Conservation (phyloP, 345 rosid species). For the Erodium maritimum region DNA sequence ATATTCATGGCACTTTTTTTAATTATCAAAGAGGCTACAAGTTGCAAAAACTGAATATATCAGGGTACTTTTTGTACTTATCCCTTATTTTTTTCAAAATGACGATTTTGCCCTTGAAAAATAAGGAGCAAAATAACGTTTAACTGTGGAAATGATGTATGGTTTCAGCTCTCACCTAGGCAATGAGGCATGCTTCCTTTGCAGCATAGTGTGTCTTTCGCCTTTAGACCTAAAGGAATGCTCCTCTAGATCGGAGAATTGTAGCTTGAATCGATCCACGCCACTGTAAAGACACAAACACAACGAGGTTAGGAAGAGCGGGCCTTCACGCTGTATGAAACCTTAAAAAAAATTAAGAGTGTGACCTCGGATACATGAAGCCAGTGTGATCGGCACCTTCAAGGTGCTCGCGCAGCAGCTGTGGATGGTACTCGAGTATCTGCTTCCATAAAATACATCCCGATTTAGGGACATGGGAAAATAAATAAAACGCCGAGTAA, state of each 20-base stretch:
- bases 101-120: too few species aligned
- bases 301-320: too few species aligned
- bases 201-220: constrained; percentile 30
- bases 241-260: constrained; percentile 84
- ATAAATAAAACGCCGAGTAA: constrained; percentile 5
- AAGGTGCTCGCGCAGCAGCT: constrained; percentile 58
- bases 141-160: too few species aligned
- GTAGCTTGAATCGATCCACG: constrained; percentile 65
- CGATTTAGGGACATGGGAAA: neutral
- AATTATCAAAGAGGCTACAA: too few species aligned
- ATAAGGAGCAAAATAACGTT: too few species aligned
- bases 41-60: too few species aligned
- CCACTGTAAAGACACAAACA: constrained; percentile 32
- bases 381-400: constrained; percentile 62
- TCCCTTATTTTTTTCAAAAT: too few species aligned
- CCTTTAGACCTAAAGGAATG: constrained; percentile 33
- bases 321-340: too few species aligned
- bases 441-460: constrained; percentile 16
- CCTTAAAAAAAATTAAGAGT: too few species aligned
- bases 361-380: constrained; percentile 93
- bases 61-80: too few species aligned
- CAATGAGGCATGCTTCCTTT: constrained; percentile 70
- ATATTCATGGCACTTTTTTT: too few species aligned
- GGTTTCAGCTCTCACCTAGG: constrained; percentile 45
- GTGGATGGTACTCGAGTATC: constrained; percentile 92